Evolutionary conservation across 2,329 filamentous ascomycete species (phyloP).

Genomic region (Hirsutella rhossiliensis): DNA sequence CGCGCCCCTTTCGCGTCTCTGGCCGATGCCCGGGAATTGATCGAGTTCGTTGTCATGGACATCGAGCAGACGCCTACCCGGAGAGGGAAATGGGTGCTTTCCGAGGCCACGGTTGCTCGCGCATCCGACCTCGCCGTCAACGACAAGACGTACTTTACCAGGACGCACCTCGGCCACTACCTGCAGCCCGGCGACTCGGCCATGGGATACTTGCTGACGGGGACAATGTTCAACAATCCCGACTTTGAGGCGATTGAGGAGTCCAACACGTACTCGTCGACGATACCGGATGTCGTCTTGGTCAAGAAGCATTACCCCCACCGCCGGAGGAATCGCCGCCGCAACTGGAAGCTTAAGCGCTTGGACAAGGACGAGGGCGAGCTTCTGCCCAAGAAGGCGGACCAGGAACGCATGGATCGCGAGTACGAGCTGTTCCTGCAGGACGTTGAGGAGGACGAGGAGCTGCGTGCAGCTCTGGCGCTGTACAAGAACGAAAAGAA

Average conservation of each 20-base stretch:
- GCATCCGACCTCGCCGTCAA: conserved; percentile 79
- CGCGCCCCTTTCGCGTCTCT: conserved; percentile 74
- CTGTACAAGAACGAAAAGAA: conserved; percentile 63
- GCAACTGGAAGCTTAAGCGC: conserved; percentile 91
- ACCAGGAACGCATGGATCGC: conserved; percentile 76
- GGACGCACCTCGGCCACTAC: conserved; percentile 79
- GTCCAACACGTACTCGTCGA: conserved; percentile 61
- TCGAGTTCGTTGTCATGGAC: conserved; percentile 91
- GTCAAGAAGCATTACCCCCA: conserved; percentile 95
- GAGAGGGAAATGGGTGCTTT: conserved; percentile 72
- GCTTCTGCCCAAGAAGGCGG: conserved; percentile 71
- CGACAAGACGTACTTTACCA: conserved; percentile 76
- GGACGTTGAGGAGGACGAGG: conserved; percentile 91
- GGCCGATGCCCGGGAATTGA: conserved; percentile 71
- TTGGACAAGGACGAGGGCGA: conserved; percentile 87
- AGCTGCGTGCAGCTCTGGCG: conserved; percentile 71
- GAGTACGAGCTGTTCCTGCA: conserved; percentile 97
- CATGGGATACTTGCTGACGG: conserved; percentile 85
- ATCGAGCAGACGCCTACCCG: conserved; percentile 67
- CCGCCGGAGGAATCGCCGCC: conserved; percentile 65
- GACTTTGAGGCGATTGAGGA: conserved; percentile 75
- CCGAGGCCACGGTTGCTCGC: conserved; percentile 78
- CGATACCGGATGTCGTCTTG: conserved; percentile 82
- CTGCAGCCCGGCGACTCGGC: conserved; percentile 84
- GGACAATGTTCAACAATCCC: conserved; percentile 84